Conservation (phyloP, 305 asterid species). For the Fraxinus greggii region DNA sequence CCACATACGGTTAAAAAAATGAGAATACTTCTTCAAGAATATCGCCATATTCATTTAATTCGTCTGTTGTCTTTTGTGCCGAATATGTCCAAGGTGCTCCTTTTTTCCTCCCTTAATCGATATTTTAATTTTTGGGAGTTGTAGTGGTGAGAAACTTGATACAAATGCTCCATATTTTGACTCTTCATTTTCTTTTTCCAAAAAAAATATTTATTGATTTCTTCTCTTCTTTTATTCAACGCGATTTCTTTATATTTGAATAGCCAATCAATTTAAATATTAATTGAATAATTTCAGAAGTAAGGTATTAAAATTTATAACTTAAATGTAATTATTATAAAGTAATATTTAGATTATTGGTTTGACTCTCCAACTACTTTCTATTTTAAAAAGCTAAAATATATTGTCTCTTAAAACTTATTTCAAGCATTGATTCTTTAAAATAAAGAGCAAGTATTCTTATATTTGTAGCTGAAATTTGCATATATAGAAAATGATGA, state of each 20-base stretch:
- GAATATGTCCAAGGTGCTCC: background rate
- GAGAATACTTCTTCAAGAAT: background rate
- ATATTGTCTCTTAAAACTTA: too few relatives aligned
- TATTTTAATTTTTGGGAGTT: background rate
- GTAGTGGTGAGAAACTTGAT: background rate
- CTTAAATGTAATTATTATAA: too few relatives aligned
- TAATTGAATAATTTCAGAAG: too few relatives aligned
- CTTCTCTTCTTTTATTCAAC: background rate
- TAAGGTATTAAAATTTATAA: background rate
- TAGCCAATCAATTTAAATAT: too few relatives aligned
- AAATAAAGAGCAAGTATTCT: background rate
- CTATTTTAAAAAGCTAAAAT: background rate
- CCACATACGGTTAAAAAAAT: background rate
- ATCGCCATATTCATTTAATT: background rate
- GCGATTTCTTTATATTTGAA: background rate
- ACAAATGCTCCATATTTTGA: background rate
- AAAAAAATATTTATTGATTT: too few relatives aligned
- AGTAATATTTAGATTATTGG: background rate
- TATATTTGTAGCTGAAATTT: background rate
- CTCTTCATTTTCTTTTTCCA: background rate
- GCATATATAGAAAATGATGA: background rate
- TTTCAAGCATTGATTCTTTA: too few relatives aligned
- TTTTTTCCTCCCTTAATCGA: background rate
- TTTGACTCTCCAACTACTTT: background rate
- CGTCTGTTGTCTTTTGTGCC: background rate